Evolutionary conservation across 1,284 basidiomycete genomes (phyloP).

Genomic region (Lignosus rhinocerotis): DNA sequence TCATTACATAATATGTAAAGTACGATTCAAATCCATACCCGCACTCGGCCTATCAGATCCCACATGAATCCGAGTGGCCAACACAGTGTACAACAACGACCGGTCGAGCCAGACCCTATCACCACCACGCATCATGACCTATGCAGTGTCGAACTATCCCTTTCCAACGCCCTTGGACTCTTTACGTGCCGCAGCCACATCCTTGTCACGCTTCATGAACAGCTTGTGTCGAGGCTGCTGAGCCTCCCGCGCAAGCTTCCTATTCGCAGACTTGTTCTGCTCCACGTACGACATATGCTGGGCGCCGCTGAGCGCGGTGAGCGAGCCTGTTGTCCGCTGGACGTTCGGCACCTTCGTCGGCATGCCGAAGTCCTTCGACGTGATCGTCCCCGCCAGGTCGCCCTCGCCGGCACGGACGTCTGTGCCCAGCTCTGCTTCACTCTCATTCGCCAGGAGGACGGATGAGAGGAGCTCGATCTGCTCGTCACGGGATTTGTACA

Average conservation of each 20-base stretch:
- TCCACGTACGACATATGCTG: constrained; percentile 91
- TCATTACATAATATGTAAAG: too few relatives aligned
- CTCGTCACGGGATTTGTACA: constrained; percentile 88
- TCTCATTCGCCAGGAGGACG: constrained; percentile 90
- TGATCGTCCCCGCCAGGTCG: constrained; percentile 78
- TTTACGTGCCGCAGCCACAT: constrained; percentile 58
- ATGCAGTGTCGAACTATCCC: not conserved
- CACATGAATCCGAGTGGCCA: too few relatives aligned
- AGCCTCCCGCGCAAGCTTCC: constrained; percentile 72
- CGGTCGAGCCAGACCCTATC: too few relatives aligned
- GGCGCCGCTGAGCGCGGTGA: constrained; percentile 84
- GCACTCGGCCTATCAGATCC: too few relatives aligned
- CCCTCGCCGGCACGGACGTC: constrained; percentile 80
- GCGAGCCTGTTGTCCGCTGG: constrained; percentile 82
- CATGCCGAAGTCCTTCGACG: constrained; percentile 71
- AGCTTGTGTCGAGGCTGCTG: constrained; percentile 68
- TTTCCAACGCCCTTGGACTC: constrained; percentile 39
- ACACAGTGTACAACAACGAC: too few relatives aligned
- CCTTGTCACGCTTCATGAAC: constrained; percentile 80
- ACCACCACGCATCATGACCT: too few relatives aligned
- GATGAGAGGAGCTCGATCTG: constrained; percentile 95
- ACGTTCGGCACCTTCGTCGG: constrained; percentile 64
- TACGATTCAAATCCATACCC: too few relatives aligned
- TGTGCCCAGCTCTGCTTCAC: constrained; percentile 85
- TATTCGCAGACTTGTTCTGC: constrained; percentile 90